phyloP scores from a whole-genome alignment of 2,329 filamentous ascomycete species.

The Elsinoe necatrix region DNA sequence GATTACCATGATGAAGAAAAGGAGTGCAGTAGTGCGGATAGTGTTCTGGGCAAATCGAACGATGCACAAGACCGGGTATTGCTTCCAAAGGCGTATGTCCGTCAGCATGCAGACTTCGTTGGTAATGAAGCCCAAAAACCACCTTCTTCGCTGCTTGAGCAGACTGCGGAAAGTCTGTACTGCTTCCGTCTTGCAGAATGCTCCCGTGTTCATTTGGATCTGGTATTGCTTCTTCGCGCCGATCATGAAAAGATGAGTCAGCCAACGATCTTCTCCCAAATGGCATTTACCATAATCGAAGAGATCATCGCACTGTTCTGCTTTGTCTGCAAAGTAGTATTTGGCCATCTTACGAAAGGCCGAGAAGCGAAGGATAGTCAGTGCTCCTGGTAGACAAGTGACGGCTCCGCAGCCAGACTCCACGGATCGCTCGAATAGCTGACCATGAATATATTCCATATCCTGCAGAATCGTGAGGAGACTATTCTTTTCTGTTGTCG shows the following conservation, averaged over 20 bases:
- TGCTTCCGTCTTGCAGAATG: constrained; percentile 97
- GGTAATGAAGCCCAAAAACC: constrained; percentile 96
- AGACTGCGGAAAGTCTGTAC: constrained; percentile 80
- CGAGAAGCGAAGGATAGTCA: constrained; percentile 92
- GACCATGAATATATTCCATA: constrained; percentile 96
- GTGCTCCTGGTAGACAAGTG: constrained; percentile 87
- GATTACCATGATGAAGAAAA: constrained; percentile 90
- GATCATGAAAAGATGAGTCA: constrained; percentile 98
- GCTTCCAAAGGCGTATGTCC: constrained; percentile 80
- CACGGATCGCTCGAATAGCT: constrained; percentile 90
- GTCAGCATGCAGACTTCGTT: constrained; percentile 99
- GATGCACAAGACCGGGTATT: constrained; percentile 77
- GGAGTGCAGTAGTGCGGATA: constrained; percentile 82
- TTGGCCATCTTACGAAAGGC: constrained; percentile 95
- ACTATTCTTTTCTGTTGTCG: constrained; percentile 79
- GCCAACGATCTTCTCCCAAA: constrained; percentile 89
- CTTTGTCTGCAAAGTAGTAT: constrained; percentile 96
- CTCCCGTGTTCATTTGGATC: constrained; percentile 94
- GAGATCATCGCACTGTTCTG: constrained; percentile 86
- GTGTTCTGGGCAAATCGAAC: constrained; percentile 94
- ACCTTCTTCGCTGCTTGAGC: constrained; percentile 87
- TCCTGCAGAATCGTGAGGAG: constrained; percentile 90
- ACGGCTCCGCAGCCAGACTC: constrained; percentile 91
- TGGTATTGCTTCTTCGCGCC: constrained; percentile 87
- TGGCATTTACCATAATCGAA: constrained; percentile 97